Percentiles rank a stretch among this genome's conserved stretches.
These are phyloP conservation scores for Yamadazyma scolyti DNA, from an alignment of 805 yeast species.

Conservation along the genomic window DNA sequence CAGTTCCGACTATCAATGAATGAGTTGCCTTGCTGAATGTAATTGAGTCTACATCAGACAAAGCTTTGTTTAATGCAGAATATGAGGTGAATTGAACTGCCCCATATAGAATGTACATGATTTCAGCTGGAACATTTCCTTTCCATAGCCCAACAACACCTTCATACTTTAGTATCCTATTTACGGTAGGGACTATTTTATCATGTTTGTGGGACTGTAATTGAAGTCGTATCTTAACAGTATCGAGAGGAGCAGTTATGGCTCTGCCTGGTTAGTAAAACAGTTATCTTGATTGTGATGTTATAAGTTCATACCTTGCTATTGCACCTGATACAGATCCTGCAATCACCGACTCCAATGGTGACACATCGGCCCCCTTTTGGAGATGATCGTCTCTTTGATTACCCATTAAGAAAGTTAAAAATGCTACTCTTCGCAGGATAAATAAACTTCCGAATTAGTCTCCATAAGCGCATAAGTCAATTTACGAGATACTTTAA, in stretches of 20 bases:
- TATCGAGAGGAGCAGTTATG: slow-evolving; percentile 74
- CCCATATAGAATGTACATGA: slow-evolving; percentile 82
- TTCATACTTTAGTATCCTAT: slow-evolving; percentile 52
- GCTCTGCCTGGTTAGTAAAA: slow-evolving; percentile 34
- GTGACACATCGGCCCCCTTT: slow-evolving; percentile 50
- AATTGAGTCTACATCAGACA: slow-evolving; percentile 23
- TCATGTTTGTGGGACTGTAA: slow-evolving; percentile 31
- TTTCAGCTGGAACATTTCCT: slow-evolving; percentile 90
- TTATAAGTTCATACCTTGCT: slow-evolving; percentile 30
- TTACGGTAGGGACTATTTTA: slow-evolving; percentile 36
- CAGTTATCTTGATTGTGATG: not conserved
- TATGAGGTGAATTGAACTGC: slow-evolving; percentile 78
- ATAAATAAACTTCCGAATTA: no score
- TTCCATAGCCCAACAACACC: slow-evolving; percentile 86
- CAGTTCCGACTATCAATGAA: slow-evolving; percentile 61
- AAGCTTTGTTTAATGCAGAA: slow-evolving; percentile 46
- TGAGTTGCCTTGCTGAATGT: slow-evolving; percentile 35
- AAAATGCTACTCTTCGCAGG: no score
- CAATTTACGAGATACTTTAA: no score
- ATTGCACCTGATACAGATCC: slow-evolving; percentile 70
- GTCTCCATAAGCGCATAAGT: no score
- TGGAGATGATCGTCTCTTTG: slow-evolving; percentile 41
- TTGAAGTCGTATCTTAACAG: slow-evolving; percentile 73
- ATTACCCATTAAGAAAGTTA: no score
- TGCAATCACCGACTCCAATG: slow-evolving; percentile 55